Conservation (phyloP, 345 rosid genomes). For the Euphorbia pulcherrima region DNA sequence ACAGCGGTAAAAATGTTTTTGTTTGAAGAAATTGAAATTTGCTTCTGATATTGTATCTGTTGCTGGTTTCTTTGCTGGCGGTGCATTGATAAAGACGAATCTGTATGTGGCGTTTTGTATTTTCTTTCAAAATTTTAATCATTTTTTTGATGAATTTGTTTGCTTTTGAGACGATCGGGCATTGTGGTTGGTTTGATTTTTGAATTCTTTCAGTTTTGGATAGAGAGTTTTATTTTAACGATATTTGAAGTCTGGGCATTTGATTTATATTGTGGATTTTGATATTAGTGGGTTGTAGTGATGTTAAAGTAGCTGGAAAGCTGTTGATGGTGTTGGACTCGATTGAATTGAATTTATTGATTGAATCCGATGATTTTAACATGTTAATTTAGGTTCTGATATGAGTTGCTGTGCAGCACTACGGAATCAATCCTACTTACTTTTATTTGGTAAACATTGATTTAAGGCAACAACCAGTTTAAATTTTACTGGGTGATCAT, state of each 20-base stretch:
- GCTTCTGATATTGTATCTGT: slow-evolving; percentile 3
- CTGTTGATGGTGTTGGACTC: not conserved
- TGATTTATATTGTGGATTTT: slow-evolving; percentile 2
- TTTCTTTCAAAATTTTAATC: slow-evolving; percentile 9
- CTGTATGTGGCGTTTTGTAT: slow-evolving; percentile 14
- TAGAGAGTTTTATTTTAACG: not conserved
- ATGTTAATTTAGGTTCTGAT: not conserved
- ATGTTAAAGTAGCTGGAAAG: not conserved
- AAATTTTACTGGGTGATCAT: slow-evolving; percentile 1
- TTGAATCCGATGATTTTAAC: not conserved
- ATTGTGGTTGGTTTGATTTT: slow-evolving; percentile 4
- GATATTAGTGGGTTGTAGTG: not conserved
- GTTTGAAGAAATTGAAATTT: not conserved
- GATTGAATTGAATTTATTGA: not conserved
- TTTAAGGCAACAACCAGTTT: slow-evolving; percentile 6
- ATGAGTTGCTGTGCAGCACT: slow-evolving; percentile 2
- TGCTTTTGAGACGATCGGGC: slow-evolving; percentile 3
- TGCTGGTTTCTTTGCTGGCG: slow-evolving; percentile 15
- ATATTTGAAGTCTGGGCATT: not conserved
- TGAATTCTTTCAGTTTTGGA: not conserved
- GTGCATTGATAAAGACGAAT: slow-evolving; percentile 25
- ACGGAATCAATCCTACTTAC: not conserved
- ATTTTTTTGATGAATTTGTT: slow-evolving; percentile 4
- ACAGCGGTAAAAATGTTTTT: slow-evolving; percentile 1
- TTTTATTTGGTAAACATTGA: not conserved